Percentiles rank a stretch among this genome's conserved stretches.
Conservation (phyloP, 345 rosid genomes). For the Melastoma malabathricum region DNA sequence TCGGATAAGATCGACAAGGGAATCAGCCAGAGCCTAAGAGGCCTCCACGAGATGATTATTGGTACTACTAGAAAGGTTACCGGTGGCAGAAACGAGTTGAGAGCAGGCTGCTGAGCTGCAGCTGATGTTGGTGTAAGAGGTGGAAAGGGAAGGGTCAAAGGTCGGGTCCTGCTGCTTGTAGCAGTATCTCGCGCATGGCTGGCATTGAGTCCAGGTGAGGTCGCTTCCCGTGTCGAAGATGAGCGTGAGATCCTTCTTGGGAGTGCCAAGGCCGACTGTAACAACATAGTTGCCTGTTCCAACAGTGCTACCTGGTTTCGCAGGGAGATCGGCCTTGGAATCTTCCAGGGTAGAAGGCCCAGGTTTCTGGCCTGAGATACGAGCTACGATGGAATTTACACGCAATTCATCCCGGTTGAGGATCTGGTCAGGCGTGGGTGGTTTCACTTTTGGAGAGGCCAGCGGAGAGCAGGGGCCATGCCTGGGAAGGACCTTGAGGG, state of each 20-base stretch:
- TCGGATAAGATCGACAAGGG: background rate
- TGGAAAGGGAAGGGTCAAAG: constrained; percentile 39
- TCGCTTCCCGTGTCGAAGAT: constrained; percentile 65
- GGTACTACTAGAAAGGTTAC: no score
- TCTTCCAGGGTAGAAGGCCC: constrained; percentile 2
- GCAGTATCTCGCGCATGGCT: constrained; percentile 36
- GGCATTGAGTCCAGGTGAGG: constrained; percentile 56
- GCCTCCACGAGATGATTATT: no score
- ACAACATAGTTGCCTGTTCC: constrained; percentile 48
- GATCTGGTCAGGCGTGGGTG: no score
- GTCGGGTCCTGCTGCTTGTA: constrained; percentile 37
- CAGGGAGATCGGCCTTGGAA: constrained; percentile 28
- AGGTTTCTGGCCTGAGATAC: constrained; percentile 1
- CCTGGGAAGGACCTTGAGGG: constrained; percentile 24
- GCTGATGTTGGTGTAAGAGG: constrained; percentile 43
- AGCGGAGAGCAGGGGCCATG: no score
- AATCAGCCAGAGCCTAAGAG: no score
- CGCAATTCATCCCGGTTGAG: no score
- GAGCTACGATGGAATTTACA: no score
- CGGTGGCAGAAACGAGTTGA: constrained; percentile 39
- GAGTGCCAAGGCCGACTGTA: constrained; percentile 46
- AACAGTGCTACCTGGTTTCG: constrained; percentile 35
- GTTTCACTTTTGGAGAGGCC: no score
- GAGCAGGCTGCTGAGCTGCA: constrained; percentile 34
- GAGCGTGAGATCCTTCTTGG: constrained; percentile 31